Evolutionary conservation across 169 alveolate species (phyloP).

Genomic region (Plasmodium gallinaceum): DNA sequence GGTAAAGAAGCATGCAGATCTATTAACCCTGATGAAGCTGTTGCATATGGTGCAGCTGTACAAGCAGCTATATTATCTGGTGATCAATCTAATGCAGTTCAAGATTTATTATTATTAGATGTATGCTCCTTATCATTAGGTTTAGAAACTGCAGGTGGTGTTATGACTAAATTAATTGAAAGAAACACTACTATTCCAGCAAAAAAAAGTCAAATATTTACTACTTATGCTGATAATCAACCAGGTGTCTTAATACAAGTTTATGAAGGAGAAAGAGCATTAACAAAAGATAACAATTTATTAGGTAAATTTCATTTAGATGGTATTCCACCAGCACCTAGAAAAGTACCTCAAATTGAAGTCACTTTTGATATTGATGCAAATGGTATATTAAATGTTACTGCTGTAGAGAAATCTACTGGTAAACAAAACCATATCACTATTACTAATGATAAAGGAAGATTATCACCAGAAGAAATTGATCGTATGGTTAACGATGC

Average conservation of each 20-base stretch:
- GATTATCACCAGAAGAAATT: constrained; percentile 95
- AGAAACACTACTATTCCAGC: constrained; percentile 96
- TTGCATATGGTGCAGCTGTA: constrained; percentile 97
- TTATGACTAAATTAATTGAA: constrained; percentile 93
- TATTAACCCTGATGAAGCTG: constrained; percentile 97
- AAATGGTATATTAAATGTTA: constrained; percentile 96
- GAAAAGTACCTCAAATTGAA: constrained; percentile 98
- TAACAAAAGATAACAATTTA: constrained; percentile 97
- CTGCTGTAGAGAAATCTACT: constrained; percentile 97
- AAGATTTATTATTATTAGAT: constrained; percentile 93
- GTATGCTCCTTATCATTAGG: constrained; percentile 96
- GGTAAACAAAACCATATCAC: constrained; percentile 95
- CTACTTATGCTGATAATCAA: constrained; percentile 97
- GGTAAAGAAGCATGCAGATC: constrained; percentile 94
- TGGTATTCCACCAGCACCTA: constrained; percentile 98
- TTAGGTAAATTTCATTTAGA: constrained; percentile 97
- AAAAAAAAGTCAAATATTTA: constrained; percentile 94
- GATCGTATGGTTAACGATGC: constrained; percentile 97
- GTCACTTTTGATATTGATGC: constrained; percentile 98
- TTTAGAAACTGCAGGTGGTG: constrained; percentile 97
- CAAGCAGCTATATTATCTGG: constrained; percentile 95
- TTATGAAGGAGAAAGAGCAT: constrained; percentile 97
- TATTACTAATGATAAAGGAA: constrained; percentile 97
- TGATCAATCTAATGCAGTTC: constrained; percentile 92
- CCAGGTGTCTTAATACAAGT: constrained; percentile 97